These are phyloP conservation scores for Daedaleopsis nitida DNA, from an alignment of 768 basidiomycete species.

Conservation along the genomic window DNA sequence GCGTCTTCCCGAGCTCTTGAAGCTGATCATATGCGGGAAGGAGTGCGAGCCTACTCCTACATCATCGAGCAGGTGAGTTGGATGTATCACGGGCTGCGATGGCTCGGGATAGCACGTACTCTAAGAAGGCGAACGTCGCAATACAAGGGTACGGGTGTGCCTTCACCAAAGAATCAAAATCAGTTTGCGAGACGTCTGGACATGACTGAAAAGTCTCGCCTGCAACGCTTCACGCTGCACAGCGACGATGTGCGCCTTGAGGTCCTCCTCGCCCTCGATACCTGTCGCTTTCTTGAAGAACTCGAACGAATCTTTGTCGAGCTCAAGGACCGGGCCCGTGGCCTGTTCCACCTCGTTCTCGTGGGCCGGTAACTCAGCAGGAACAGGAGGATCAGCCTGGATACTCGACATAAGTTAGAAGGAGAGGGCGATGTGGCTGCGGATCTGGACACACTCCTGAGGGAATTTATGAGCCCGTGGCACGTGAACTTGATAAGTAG, in stretches of 20 bases:
- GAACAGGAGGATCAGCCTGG: no score
- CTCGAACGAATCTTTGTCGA: conserved; percentile 6
- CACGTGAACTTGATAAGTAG: no score
- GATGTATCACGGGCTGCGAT: not conserved
- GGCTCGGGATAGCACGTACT: conserved; percentile 6
- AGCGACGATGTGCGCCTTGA: conserved; percentile 29
- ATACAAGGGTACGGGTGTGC: conserved; percentile 31
- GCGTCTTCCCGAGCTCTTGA: conserved; percentile 37
- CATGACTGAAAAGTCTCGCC: conserved; percentile 5
- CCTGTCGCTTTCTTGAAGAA: conserved; percentile 26
- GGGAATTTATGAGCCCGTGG: no score
- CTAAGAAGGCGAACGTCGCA: conserved; percentile 19
- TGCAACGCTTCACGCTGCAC: conserved; percentile 28
- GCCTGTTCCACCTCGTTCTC: no score
- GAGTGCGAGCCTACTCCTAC: conserved; percentile 21
- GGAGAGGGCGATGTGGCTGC: no score
- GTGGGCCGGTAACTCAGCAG: no score
- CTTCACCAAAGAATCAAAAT: conserved; percentile 3
- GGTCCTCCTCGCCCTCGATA: conserved; percentile 25
- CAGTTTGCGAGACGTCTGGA: not conserved
- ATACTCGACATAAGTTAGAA: no score
- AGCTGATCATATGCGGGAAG: conserved; percentile 25
- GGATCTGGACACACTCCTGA: no score
- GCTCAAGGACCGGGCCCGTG: not conserved
- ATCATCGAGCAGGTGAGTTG: not conserved